phyloP scores from a whole-genome alignment of 306 rosid genomes.

The Ochetophila trinervis region DNA sequence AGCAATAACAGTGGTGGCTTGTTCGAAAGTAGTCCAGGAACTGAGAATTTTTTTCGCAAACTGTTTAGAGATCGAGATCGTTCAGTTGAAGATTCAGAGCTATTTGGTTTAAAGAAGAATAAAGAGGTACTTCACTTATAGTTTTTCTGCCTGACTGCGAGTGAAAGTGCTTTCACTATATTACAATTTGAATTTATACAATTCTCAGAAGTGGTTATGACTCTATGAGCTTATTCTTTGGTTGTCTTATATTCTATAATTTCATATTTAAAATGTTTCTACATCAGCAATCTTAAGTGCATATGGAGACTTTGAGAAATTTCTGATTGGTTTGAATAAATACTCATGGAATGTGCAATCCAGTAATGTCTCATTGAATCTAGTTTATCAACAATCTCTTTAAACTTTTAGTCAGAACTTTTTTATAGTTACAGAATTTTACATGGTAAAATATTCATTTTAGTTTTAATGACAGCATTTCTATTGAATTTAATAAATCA shows the following conservation, averaged over 20 bases:
- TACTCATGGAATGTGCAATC: not conserved
- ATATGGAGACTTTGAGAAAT: not conserved
- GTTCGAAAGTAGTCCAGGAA: conserved; percentile 82
- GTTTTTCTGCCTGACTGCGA: conserved; percentile 16
- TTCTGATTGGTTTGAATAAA: not conserved
- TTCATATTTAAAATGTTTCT: not conserved
- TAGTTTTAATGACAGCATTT: too few relatives aligned
- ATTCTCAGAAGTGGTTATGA: not conserved
- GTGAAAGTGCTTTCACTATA: not conserved
- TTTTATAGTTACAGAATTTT: not conserved
- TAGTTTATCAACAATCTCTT: not conserved
- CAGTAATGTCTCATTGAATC: not conserved
- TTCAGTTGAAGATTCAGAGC: conserved; percentile 87
- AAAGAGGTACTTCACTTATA: conserved; percentile 60
- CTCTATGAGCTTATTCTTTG: not conserved
- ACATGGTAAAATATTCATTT: not conserved
- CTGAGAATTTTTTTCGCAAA: conserved; percentile 86
- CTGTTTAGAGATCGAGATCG: conserved; percentile 83
- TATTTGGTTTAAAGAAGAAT: conserved; percentile 69
- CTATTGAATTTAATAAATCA: not conserved
- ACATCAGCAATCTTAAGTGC: not conserved
- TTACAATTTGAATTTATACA: too few relatives aligned
- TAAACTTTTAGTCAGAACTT: not conserved
- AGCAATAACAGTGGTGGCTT: conserved; percentile 38
- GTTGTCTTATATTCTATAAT: not conserved